phyloP scores from a whole-genome alignment of 192 early-diverging fungal genomes.

The Dissophora ornata region DNA sequence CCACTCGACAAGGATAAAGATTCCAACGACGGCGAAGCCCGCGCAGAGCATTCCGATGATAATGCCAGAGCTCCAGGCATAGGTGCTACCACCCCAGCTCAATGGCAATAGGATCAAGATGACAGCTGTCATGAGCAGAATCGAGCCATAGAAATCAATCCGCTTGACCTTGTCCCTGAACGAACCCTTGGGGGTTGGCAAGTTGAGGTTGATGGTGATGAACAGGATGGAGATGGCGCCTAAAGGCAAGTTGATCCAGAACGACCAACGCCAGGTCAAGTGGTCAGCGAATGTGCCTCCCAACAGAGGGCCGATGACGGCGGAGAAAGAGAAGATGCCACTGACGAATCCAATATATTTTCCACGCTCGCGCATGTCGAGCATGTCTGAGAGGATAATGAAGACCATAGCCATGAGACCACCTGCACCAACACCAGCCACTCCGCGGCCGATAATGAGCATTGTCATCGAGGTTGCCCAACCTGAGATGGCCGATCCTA shows the following conservation, averaged over 20 bases:
- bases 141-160: slow-evolving; percentile 70
- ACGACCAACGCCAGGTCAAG: slow-evolving; percentile 76
- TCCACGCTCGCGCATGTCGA: slow-evolving; percentile 69
- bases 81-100: slow-evolving; percentile 70
- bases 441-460: slow-evolving; percentile 69
- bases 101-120: slow-evolving; percentile 65
- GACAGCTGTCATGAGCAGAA: slow-evolving; percentile 61
- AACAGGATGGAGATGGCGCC: slow-evolving; percentile 52
- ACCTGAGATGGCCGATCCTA: slow-evolving; percentile 65
- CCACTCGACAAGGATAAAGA: slow-evolving; percentile 69
- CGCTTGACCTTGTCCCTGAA: slow-evolving; percentile 62
- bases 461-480: slow-evolving; percentile 68
- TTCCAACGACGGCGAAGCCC: slow-evolving; percentile 39
- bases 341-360: slow-evolving; percentile 70
- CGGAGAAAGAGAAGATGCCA: slow-evolving; percentile 66
- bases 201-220: slow-evolving; percentile 57
- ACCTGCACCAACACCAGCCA: slow-evolving; percentile 73
- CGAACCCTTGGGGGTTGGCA: slow-evolving; percentile 55
- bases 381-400: slow-evolving; percentile 77
- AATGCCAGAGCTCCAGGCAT: slow-evolving; percentile 66
- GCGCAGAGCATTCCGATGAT: slow-evolving; percentile 66
- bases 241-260: slow-evolving; percentile 66
- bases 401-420: slow-evolving; percentile 70
- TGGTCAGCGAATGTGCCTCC: slow-evolving; percentile 76
- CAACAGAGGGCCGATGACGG: slow-evolving; percentile 70